Evolutionary conservation across 768 basidiomycete genomes (phyloP), one percentile per base, ranked within the genome.

Genomic region (Coprinopsis sp.): DNA sequence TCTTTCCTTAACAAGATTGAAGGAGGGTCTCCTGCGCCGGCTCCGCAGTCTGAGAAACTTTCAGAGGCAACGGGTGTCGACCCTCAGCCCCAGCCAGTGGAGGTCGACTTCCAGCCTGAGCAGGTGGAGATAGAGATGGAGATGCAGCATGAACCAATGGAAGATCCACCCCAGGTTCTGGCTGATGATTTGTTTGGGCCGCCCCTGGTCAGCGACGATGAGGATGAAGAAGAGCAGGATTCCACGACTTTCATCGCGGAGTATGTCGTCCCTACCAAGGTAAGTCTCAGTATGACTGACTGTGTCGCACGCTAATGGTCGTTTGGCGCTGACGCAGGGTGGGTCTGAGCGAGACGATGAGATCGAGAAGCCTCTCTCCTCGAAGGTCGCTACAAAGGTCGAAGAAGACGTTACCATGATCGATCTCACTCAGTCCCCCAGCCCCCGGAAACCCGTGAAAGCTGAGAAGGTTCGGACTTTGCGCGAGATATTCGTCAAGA

Each of bases 351-450:
- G n/a, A n/a, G n/a, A n/a, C 41, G 13, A 41, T 24, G 7, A 11
- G 12, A 5, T 6, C 21, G 11, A 46, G 13, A n/a, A 18, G 12
- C 19, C 2, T 6, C 23, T 25, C 6, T 2, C 5, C 41, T 11
- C 21, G n/a, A 14, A 30, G 13, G 21, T 16, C n/a, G n/a, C 24
- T 37, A 25, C 16, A 10, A 41, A 21, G 13, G 19, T 16, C 18
- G 28, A 45, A 37, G 44, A 53, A 51, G 52, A 68, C 33, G 49
- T 51, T 18, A 53, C 63, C 6, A 72, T 67, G 33, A 69, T 77
- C 47, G 77, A 79, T 56, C 63, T 77, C 45, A 76, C 72, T 6
- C 8, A 8, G 7, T 16, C 40, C 7, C 47, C 47, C 14, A 49
- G n/a, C 11, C 31, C 33, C 6, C 34, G n/a, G 50, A 57, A 16